Base-by-base conservation (phyloP, 257 asterid genomes). In the Plantago ovata region DNA sequence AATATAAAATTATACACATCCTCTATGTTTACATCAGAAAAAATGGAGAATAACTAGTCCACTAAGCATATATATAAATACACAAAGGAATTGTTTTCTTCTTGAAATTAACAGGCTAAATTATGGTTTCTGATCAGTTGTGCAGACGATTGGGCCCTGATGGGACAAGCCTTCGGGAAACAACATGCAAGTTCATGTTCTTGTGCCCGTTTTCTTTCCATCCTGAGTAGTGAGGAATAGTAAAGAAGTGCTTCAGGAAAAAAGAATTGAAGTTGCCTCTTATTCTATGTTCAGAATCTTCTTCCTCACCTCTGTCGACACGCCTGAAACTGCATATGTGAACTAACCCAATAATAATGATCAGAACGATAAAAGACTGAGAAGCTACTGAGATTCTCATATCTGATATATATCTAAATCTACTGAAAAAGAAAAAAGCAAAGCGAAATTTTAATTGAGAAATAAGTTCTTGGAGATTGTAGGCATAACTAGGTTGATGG, bases 71-170 rank as follows among this genome's bases (percentile, higher is more conserved):
- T n/a, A 7, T 48, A 23, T 48, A 19, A 19, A 48, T 12, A 14
- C 38, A 38, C 39, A 22, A 20, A 15, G 32, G 21, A 22, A 7
- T 11, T 11, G 33, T 39, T 21, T 38, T 38, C 18, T 62, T 46
- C 51, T 24, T 38, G 19, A n/a, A n/a, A n/a, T n/a, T 24, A 46
- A 47, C 28, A 56, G 12, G n/a, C 61, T 20, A 44, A 57, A 6
- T 18, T 48, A 20, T 40, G 50, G 51, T 57, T 6, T 24, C 23
- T 46, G 53, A 43, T 75, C 76, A 75, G 57, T 75, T 64, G 61
- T 75, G 81, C 47, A 79, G 77, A 45, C 72, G 81, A 54, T 79
- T 69, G 23, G 85, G 77, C 22, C 81, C 81, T 39, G 40, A 19
- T 15, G 84, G 84, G 38, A 79, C 77, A 23, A 39, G 50, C 24